A percentile compares a stretch with the other conserved stretches of the same genome.
These are phyloP conservation scores for Amorphotheca resinae DNA, from an alignment of 495 filamentous ascomycete genomes.

Conservation along the genomic window DNA sequence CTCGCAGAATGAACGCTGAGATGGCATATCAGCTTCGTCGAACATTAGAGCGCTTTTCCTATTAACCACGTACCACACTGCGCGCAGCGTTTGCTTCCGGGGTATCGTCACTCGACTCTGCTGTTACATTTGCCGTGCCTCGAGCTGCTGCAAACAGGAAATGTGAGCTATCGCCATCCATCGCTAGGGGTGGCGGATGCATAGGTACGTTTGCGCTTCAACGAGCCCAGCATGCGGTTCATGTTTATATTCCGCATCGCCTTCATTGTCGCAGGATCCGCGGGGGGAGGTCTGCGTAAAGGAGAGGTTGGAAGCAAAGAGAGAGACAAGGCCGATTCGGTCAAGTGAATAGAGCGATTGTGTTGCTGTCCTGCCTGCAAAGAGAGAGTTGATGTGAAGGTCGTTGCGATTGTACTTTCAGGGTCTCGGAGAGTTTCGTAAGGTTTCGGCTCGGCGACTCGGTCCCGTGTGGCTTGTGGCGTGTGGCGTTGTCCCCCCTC, in stretches of 20 bases:
- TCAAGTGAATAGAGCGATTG: no score
- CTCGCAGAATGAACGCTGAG: constrained; percentile 59
- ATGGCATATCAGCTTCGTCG: constrained; percentile 9
- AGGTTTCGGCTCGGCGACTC: no score
- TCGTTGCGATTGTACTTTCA: no score
- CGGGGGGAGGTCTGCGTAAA: no score
- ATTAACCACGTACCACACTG: constrained; percentile 32
- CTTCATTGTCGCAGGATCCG: constrained; percentile 18
- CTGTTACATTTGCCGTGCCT: constrained; percentile 1
- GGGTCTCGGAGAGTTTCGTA: no score
- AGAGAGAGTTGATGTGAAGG: no score
- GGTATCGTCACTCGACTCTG: constrained; percentile 28
- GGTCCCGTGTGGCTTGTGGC: no score
- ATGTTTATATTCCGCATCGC: constrained; percentile 40
- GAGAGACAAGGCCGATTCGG: no score
- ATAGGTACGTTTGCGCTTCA: constrained; percentile 28
- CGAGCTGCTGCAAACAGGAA: not conserved
- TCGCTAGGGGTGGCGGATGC: not conserved
- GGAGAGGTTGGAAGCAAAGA: no score
- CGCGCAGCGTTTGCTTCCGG: constrained; percentile 46
- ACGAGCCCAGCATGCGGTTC: constrained; percentile 41
- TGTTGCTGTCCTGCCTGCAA: no score
- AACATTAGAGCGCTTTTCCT: not conserved
- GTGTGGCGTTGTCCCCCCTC: no score
- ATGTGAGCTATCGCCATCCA: no score